Conservation (phyloP, 2,329 filamentous ascomycete genomes). For the Alternaria metachromatica region DNA sequence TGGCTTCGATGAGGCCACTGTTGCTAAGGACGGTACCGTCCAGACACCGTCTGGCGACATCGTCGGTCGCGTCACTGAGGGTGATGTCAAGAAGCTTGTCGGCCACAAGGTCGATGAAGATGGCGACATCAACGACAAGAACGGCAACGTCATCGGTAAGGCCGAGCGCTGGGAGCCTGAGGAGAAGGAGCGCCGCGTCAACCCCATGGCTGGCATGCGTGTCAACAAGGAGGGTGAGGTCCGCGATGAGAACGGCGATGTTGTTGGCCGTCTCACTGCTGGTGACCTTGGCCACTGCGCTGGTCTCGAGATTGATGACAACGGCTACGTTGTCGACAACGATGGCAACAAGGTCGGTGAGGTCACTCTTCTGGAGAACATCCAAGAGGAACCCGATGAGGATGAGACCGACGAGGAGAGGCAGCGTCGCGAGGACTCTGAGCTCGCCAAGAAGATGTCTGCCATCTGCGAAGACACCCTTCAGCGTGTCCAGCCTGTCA, state of each 20-base stretch:
- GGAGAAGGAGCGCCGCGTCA: slow-evolving; percentile 62
- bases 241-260: slow-evolving; percentile 58
- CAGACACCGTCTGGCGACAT: slow-evolving; percentile 55
- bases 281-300: slow-evolving; percentile 60
- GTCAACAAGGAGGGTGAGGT: slow-evolving; percentile 63
- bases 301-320: slow-evolving; percentile 61
- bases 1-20: slow-evolving; percentile 63
- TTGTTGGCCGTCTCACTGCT: slow-evolving; percentile 58
- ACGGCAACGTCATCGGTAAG: slow-evolving; percentile 60
- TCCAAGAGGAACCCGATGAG: slow-evolving; percentile 62
- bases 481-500: slow-evolving; percentile 82
- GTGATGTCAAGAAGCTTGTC: slow-evolving; percentile 59
- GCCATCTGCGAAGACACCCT: slow-evolving; percentile 77
- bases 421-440: slow-evolving; percentile 66
- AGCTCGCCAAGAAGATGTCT: slow-evolving; percentile 79
- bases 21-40: slow-evolving; percentile 65
- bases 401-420: slow-evolving; percentile 56
- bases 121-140: slow-evolving; percentile 61
- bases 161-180: slow-evolving; percentile 61
- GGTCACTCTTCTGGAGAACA: slow-evolving; percentile 67
- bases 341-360: slow-evolving; percentile 70
- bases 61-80: slow-evolving; percentile 58
- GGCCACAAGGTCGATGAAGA: slow-evolving; percentile 60
- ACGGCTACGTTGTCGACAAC: slow-evolving; percentile 60
- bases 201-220: slow-evolving; percentile 64